Conservation (phyloP, 1,284 basidiomycete species). For the Ceratobasidium sp. region DNA sequence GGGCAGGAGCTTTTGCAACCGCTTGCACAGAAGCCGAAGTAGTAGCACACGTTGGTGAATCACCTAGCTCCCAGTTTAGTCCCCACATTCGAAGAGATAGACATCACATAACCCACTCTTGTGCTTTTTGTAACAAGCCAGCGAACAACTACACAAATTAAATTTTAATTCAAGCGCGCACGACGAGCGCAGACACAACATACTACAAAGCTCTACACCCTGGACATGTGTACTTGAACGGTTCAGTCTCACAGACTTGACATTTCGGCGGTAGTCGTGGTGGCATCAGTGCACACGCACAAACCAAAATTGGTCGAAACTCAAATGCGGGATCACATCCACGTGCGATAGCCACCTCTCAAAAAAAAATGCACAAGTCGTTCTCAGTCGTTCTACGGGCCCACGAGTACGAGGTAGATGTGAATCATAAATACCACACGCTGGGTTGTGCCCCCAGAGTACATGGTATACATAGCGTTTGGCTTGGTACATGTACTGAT, state of each 20-base stretch:
- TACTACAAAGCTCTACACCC: constrained; percentile 39
- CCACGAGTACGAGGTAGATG: not conserved
- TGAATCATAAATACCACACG: constrained; percentile 2
- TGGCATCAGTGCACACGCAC: constrained; percentile 8
- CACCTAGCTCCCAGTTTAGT: not conserved
- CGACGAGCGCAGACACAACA: not conserved
- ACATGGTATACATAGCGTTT: not conserved
- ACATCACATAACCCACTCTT: constrained; percentile 33
- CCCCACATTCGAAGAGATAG: not conserved
- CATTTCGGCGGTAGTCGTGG: constrained; percentile 35
- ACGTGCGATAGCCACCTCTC: not conserved
- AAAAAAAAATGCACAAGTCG: not conserved
- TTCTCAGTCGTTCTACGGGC: not conserved
- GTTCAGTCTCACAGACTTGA: constrained; percentile 39
- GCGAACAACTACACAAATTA: constrained; percentile 37
- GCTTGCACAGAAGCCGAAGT: not conserved
- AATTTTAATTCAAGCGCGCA: not conserved
- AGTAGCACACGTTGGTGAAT: not conserved
- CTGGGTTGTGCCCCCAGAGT: not conserved
- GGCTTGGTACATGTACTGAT: not conserved
- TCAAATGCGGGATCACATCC: no score
- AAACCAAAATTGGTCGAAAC: not conserved
- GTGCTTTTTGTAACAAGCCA: constrained; percentile 40
- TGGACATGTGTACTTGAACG: constrained; percentile 41
- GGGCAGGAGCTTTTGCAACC: not conserved